These are phyloP conservation scores for Solanum hybrid DNA, from an alignment of 305 asterid species.

Conservation along the genomic window DNA sequence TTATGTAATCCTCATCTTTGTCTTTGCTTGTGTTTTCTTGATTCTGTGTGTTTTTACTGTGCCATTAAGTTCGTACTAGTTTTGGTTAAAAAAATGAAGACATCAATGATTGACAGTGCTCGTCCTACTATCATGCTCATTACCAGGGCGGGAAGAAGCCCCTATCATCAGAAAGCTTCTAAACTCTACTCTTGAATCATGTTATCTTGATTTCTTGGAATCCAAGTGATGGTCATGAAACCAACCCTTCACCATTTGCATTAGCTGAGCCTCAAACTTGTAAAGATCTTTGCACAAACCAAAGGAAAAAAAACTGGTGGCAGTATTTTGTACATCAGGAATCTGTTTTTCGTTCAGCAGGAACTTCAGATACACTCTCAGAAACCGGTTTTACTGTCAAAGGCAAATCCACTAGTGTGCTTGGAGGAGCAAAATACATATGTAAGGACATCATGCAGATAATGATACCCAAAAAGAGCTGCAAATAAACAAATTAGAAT, in stretches of 20 bases:
- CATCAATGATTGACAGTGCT: not conserved
- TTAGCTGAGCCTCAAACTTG: not conserved
- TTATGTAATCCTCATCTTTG: not conserved
- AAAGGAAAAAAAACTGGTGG: not conserved
- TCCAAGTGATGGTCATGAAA: not conserved
- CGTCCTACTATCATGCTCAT: not conserved
- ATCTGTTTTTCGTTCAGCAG: constrained; percentile 55
- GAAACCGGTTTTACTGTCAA: constrained; percentile 43
- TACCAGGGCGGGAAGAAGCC: not conserved
- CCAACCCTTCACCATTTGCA: not conserved
- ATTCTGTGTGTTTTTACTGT: not conserved
- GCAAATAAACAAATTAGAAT: constrained; percentile 17
- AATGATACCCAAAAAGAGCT: constrained; percentile 84
- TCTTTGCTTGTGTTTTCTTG: not conserved
- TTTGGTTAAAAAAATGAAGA: not conserved
- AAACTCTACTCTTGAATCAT: not conserved
- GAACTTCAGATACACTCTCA: constrained; percentile 41
- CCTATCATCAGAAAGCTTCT: not conserved
- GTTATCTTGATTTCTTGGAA: not conserved
- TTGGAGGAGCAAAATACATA: constrained; percentile 92
- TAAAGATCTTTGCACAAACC: not conserved
- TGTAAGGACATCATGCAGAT: constrained; percentile 94
- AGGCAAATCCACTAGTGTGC: constrained; percentile 68
- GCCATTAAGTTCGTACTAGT: not conserved
- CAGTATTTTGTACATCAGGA: constrained; percentile 27